Conservation (phyloP, 2,329 filamentous ascomycete genomes). For the Fusarium sp. region DNA sequence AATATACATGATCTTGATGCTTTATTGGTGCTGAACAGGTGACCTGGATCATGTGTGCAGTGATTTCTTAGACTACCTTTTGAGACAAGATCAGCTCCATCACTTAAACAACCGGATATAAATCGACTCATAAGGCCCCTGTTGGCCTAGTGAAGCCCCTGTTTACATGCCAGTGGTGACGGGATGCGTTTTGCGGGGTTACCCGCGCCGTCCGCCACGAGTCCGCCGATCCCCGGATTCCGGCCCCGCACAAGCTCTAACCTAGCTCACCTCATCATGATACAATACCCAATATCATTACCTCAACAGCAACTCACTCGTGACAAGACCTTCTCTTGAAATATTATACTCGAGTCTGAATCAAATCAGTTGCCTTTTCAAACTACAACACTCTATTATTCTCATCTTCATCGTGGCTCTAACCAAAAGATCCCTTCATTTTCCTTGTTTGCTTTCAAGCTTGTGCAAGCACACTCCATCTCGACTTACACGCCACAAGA, state of each 20-base stretch:
- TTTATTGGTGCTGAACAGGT: not conserved
- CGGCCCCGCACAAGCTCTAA: conserved; percentile 44
- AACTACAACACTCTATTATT: not conserved
- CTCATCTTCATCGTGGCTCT: conserved; percentile 27
- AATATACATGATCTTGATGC: conserved; percentile 22
- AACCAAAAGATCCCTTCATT: conserved; percentile 5
- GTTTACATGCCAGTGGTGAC: conserved; percentile 11
- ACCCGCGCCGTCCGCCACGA: conserved; percentile 18
- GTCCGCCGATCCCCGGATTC: conserved; percentile 35
- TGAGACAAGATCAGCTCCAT: not conserved
- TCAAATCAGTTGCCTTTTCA: too few species aligned
- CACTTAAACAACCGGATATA: not conserved
- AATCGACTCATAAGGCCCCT: not conserved
- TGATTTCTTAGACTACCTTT: not conserved
- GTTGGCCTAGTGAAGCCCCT: conserved; percentile 17
- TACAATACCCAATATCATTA: not conserved
- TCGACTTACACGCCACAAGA: conserved; percentile 16
- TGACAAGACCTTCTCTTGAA: not conserved
- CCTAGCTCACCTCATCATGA: conserved; percentile 12
- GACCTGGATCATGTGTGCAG: not conserved
- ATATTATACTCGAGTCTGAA: not conserved
- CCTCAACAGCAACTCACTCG: not conserved
- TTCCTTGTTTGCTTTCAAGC: conserved; percentile 2
- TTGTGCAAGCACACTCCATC: not conserved
- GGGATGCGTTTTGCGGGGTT: conserved; percentile 32